Percentiles rank a stretch among this genome's conserved stretches.
These are phyloP conservation scores for Talaromyces sp. DNA, from an alignment of 2,329 filamentous ascomycete genomes.

Conservation along the genomic window DNA sequence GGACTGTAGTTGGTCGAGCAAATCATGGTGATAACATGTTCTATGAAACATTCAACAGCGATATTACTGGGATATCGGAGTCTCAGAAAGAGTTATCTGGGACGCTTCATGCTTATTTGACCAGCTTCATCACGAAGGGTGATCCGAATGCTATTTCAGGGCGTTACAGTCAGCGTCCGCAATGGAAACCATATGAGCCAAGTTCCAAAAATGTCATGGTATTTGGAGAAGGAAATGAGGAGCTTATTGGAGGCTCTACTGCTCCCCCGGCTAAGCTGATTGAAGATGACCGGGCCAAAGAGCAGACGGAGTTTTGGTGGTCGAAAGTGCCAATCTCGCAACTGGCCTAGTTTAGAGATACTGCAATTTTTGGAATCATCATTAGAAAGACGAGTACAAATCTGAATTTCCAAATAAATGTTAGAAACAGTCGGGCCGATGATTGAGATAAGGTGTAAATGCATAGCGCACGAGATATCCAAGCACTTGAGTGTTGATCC, in stretches of 20 bases:
- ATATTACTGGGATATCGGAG: conserved; percentile 37
- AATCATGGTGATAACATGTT: conserved; percentile 54
- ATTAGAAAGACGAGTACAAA: no score
- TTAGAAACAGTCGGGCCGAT: no score
- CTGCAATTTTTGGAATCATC: no score
- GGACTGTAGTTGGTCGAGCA: conserved; percentile 48
- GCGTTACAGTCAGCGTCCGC: conserved; percentile 32
- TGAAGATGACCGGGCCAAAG: conserved; percentile 46
- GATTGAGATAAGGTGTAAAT: no score
- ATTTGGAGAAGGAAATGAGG: conserved; percentile 54
- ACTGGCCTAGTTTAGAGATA: conserved; percentile 14
- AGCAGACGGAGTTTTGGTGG: conserved; percentile 54
- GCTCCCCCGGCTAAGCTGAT: conserved; percentile 46
- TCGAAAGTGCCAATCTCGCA: conserved; percentile 34
- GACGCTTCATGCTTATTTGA: conserved; percentile 51
- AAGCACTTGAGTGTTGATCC: no score
- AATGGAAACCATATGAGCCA: conserved; percentile 40
- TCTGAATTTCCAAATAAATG: no score
- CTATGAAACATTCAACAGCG: conserved; percentile 50
- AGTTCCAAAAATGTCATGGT: conserved; percentile 44
- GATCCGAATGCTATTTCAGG: conserved; percentile 47
- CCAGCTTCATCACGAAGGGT: conserved; percentile 52
- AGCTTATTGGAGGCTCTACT: conserved; percentile 48
- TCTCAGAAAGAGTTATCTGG: conserved; percentile 49
- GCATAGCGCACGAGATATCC: no score